These are phyloP conservation scores for Colletotrichum sp. DNA, from an alignment of 2,329 filamentous ascomycete species.

Conservation along the genomic window DNA sequence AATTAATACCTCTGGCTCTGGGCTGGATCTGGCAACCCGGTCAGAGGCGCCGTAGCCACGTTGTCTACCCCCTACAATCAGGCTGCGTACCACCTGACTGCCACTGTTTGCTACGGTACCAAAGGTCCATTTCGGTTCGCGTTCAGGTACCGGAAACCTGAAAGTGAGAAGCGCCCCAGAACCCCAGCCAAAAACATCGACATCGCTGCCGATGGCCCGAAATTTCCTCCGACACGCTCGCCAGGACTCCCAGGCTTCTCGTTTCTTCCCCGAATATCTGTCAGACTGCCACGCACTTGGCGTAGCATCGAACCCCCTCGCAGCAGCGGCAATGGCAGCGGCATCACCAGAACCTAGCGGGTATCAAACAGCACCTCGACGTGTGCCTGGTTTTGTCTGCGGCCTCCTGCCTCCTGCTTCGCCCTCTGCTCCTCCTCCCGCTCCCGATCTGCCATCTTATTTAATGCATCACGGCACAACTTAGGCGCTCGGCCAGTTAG, in stretches of 20 bases:
- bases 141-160: not conserved
- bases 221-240: conserved; percentile 15
- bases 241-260: not conserved
- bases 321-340: not conserved
- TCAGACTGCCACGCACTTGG: not conserved
- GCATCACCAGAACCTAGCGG: not conserved
- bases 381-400: not conserved
- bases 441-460: not conserved
- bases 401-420: not conserved
- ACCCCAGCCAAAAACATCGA: conserved; percentile 1
- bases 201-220: conserved; percentile 15
- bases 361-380: not conserved
- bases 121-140: not conserved
- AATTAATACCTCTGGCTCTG: not conserved
- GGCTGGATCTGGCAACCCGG: not conserved
- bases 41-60: not conserved
- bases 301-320: not conserved
- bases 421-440: not conserved
- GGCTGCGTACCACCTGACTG: not conserved
- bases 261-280: not conserved
- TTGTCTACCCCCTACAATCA: not conserved
- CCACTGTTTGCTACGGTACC: not conserved
- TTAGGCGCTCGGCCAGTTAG: not conserved
- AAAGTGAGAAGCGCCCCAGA: not conserved
- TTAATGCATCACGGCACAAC: not conserved